Percentiles rank a stretch among this genome's conserved stretches.
Evolutionary conservation across 768 basidiomycete genomes (phyloP).

Genomic region (Lentinula guzmanii): DNA sequence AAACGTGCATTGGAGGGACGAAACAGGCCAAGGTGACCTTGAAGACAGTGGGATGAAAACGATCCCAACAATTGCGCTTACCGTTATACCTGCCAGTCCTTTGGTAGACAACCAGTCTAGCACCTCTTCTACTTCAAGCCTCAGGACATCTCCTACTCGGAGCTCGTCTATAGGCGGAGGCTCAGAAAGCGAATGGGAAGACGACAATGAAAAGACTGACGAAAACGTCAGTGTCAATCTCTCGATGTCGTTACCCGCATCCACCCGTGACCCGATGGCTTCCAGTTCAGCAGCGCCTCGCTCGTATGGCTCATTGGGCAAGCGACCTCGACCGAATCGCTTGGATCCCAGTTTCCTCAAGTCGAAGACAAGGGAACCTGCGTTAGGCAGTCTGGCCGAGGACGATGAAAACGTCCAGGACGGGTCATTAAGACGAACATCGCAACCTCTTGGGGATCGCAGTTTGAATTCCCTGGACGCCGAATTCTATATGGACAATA

Average conservation of each 20-base stretch:
- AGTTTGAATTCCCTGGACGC: constrained; percentile 46
- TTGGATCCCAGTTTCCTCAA: constrained; percentile 69
- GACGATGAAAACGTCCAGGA: constrained; percentile 49
- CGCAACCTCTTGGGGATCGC: constrained; percentile 57
- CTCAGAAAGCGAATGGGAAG: constrained; percentile 88
- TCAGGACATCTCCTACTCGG: constrained; percentile 28
- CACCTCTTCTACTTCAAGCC: constrained; percentile 16
- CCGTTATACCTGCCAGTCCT: constrained; percentile 40
- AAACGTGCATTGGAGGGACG: constrained; percentile 73
- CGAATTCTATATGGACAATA: constrained; percentile 7
- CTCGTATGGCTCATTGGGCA: constrained; percentile 26
- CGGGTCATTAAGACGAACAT: constrained; percentile 24
- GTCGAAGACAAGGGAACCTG: constrained; percentile 36
- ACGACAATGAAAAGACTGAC: constrained; percentile 80
- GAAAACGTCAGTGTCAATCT: constrained; percentile 63
- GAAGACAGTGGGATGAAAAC: constrained; percentile 7
- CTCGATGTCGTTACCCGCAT: constrained; percentile 34
- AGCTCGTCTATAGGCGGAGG: constrained; percentile 43
- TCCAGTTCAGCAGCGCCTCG: constrained; percentile 16
- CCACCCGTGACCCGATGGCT: constrained; percentile 21
- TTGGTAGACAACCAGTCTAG: constrained; percentile 17
- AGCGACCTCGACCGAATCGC: constrained; percentile 57
- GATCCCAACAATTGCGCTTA: constrained; percentile 26
- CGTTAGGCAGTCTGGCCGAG: constrained; percentile 63
- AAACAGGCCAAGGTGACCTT: constrained; percentile 15